Conservation (phyloP, 345 rosid species). For the Pugionium dolabratum region DNA sequence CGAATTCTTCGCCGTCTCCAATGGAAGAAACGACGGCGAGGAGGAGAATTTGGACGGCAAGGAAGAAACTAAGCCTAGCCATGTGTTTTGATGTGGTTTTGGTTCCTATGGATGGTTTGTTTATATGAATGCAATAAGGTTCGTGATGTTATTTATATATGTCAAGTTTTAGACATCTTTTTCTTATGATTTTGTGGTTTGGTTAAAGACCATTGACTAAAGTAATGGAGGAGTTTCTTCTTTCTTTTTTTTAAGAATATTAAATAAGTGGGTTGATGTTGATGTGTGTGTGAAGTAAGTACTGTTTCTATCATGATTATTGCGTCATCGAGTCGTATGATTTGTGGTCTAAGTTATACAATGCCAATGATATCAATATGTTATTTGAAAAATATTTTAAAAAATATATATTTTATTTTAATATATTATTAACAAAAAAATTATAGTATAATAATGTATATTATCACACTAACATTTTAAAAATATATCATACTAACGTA, state of each 20-base stretch:
- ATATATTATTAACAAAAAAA: too few relatives aligned
- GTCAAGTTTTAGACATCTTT: constrained; percentile 15
- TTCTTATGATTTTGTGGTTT: constrained; percentile 20
- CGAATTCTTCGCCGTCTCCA: constrained; percentile 29
- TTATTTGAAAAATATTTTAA: too few relatives aligned
- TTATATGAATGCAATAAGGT: constrained; percentile 10
- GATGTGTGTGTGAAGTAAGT: constrained; percentile 8
- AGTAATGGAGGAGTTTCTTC: neutral
- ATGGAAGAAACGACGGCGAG: constrained; percentile 24
- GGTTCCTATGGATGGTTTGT: neutral
- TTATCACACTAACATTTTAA: too few relatives aligned
- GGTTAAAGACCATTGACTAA: constrained; percentile 23
- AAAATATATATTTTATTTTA: too few relatives aligned
- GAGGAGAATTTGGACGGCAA: constrained; percentile 28
- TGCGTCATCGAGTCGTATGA: constrained; percentile 37
- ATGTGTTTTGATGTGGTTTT: constrained; percentile 16
- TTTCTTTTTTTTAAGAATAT: too few relatives aligned
- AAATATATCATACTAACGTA: too few relatives aligned
- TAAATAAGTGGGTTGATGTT: neutral
- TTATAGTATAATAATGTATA: too few relatives aligned
- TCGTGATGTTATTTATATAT: constrained; percentile 26
- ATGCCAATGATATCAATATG: too few relatives aligned
- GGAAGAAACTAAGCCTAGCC: constrained; percentile 33
- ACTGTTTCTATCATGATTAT: constrained; percentile 20
- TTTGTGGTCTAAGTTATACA: constrained; percentile 29